Percentiles rank a stretch among this genome's conserved stretches.
Evolutionary conservation across 495 filamentous ascomycete genomes (phyloP).

Genomic region (Beverwykella pulmonaria): DNA sequence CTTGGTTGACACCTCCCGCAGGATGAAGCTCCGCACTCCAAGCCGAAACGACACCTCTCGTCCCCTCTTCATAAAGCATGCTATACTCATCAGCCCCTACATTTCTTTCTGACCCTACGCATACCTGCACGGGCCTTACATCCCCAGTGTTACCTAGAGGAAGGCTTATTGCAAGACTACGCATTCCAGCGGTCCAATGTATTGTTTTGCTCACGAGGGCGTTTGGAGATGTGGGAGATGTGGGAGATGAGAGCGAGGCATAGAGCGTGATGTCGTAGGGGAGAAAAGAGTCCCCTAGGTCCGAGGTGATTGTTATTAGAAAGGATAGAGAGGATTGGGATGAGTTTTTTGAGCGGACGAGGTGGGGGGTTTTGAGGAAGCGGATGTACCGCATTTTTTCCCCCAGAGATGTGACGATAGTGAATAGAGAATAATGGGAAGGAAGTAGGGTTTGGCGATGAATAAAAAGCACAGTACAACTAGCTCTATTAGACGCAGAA

Average conservation of each 20-base stretch:
- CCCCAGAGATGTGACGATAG: no score
- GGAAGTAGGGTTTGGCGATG: neutral
- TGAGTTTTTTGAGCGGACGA: constrained; percentile 26
- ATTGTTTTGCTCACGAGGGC: constrained; percentile 52
- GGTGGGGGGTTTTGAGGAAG: constrained; percentile 43
- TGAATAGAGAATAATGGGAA: no score
- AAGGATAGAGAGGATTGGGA: constrained; percentile 41
- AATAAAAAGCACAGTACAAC: neutral
- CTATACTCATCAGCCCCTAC: constrained; percentile 39
- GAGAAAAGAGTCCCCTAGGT: constrained; percentile 87
- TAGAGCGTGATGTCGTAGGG: constrained; percentile 63
- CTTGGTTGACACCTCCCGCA: constrained; percentile 41
- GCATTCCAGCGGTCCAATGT: constrained; percentile 59
- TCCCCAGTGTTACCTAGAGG: constrained; percentile 26
- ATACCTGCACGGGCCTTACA: constrained; percentile 39
- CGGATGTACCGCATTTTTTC: constrained; percentile 43
- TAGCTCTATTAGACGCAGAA: no score
- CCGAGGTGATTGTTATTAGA: constrained; percentile 82
- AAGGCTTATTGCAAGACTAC: constrained; percentile 52
- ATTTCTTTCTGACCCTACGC: constrained; percentile 41
- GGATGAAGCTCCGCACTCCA: constrained; percentile 58
- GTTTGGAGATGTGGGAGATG: constrained; percentile 41
- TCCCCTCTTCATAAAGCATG: no score
- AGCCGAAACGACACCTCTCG: constrained; percentile 58
- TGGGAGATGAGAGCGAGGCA: no score